These are phyloP conservation scores for Amaranthus tricolor DNA, from an alignment of 179 eudicot species.

Conservation along the genomic window DNA sequence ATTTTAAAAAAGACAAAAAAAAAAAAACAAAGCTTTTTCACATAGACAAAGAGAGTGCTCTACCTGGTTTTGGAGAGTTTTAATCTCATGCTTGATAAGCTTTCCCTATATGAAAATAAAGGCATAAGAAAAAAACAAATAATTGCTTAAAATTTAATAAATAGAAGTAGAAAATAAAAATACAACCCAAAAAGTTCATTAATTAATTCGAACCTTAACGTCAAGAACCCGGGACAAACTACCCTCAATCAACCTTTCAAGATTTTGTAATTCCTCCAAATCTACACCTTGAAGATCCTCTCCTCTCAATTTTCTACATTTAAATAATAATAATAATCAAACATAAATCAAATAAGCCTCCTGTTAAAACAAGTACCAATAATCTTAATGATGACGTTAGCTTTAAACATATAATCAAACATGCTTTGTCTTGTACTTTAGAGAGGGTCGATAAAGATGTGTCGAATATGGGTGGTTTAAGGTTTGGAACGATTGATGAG, in stretches of 20 bases:
- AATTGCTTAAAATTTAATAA: not conserved
- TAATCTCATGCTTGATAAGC: conserved; percentile 50
- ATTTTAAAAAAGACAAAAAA: too few relatives aligned
- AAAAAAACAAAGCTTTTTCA: not conserved
- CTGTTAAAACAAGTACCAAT: too few relatives aligned
- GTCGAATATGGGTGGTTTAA: too few relatives aligned
- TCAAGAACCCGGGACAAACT: conserved; percentile 55
- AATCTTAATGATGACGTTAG: too few relatives aligned
- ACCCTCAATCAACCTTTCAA: conserved; percentile 58
- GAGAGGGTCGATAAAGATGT: too few relatives aligned
- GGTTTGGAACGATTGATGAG: too few relatives aligned
- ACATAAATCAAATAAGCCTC: too few relatives aligned
- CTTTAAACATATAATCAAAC: too few relatives aligned
- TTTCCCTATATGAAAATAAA: conserved; percentile 38
- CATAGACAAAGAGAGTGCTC: too few relatives aligned
- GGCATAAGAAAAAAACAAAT: not conserved
- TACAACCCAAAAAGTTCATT: not conserved
- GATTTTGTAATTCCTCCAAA: conserved; percentile 49
- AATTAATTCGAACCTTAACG: conserved; percentile 42
- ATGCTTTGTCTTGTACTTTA: too few relatives aligned
- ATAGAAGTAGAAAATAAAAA: not conserved
- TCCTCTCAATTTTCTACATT: conserved; percentile 57
- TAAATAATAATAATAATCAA: too few relatives aligned
- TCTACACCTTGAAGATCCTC: conserved; percentile 59
- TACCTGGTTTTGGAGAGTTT: conserved; percentile 53